Evolutionary conservation across 1,284 basidiomycete species (phyloP), one percentile per base, ranked within the genome.

Genomic region (Schizophyllum amplum): DNA sequence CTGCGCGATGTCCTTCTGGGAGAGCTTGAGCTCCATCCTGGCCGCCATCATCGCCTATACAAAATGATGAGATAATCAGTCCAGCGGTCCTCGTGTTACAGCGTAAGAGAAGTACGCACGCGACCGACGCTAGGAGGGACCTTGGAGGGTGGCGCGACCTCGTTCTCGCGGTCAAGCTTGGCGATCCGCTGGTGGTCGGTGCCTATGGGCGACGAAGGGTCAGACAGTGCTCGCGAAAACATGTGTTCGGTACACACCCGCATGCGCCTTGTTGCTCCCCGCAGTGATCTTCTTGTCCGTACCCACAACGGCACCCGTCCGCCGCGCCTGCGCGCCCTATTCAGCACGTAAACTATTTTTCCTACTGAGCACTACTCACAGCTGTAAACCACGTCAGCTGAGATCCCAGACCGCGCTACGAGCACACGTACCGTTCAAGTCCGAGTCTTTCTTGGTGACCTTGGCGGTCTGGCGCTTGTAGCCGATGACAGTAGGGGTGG

Each of bases 1-100:
- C 70, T 90, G 89, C 5, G 94, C 97, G 24, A 98, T 77, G 60
- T 98, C 96, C 75, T 97, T 98, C 73, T 99, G 96, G 9, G 92
- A 85, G 27, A 94, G 67, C 61, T 86, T 79, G 66, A 86, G 80
- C 25, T 84, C 90, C 75, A 85, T 80, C 55, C 96, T 87, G 24
- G 87, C 92, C 23, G 82, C 79, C 67, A 90, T 86, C 65, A 99
- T 95, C 4, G 92, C 90, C 84, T 92, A 54, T 54, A 15, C 52
- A 24, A 25, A 54, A 20, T 53, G 26, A 52, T 47, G 20, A 52
- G 22, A 23, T 5, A 17, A 52, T 17, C n/a, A 26, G 59, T n/a
- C 57, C 24, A 61, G 15, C 46, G 48, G 22, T 24, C 15, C 22
- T 42, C 33, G 24, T 26, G 50, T 33, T 25, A 52, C 26, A 46